These are phyloP conservation scores for Williopsis jadinii DNA, from an alignment of 1,139 yeast species.

Conservation along the genomic window DNA sequence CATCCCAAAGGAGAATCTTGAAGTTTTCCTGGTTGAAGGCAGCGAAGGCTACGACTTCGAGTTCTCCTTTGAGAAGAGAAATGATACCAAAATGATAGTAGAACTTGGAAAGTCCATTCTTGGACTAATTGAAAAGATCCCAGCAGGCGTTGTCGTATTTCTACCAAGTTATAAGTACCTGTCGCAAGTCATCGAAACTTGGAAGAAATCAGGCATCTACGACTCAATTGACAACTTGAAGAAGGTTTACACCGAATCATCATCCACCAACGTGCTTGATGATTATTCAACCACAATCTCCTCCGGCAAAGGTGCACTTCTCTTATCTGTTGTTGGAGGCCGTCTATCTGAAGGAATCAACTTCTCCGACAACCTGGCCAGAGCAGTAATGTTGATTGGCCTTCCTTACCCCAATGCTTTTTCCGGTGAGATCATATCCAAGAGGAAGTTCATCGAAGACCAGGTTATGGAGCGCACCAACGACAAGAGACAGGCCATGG, in stretches of 20 bases:
- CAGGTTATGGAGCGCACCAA: slow-evolving; percentile 25
- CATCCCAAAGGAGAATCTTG: slow-evolving; percentile 62
- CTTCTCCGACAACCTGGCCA: slow-evolving; percentile 77
- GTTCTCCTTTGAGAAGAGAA: slow-evolving; percentile 65
- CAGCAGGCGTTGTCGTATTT: slow-evolving; percentile 74
- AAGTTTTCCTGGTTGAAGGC: slow-evolving; percentile 45
- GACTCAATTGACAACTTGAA: slow-evolving; percentile 33
- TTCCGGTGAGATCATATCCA: slow-evolving; percentile 79
- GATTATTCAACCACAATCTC: slow-evolving; percentile 40
- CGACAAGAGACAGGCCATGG: slow-evolving; percentile 22
- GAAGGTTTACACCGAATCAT: slow-evolving; percentile 51
- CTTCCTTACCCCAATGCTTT: slow-evolving; percentile 83
- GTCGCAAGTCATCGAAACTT: slow-evolving; percentile 37
- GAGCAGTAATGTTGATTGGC: slow-evolving; percentile 86
- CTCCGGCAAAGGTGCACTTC: slow-evolving; percentile 46
- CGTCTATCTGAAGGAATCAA: slow-evolving; percentile 92
- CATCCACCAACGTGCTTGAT: slow-evolving; percentile 37
- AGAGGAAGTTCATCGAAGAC: slow-evolving; percentile 55
- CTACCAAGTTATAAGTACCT: slow-evolving; percentile 82
- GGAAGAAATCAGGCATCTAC: slow-evolving; percentile 40
- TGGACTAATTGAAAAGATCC: slow-evolving; percentile 41
- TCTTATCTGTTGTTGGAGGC: slow-evolving; percentile 90
- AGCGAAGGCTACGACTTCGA: slow-evolving; percentile 35
- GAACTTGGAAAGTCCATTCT: slow-evolving; percentile 47
- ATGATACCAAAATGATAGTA: slow-evolving; percentile 37